Conservation (phyloP, 139 green algal genomes). For the Volvox africanus region DNA sequence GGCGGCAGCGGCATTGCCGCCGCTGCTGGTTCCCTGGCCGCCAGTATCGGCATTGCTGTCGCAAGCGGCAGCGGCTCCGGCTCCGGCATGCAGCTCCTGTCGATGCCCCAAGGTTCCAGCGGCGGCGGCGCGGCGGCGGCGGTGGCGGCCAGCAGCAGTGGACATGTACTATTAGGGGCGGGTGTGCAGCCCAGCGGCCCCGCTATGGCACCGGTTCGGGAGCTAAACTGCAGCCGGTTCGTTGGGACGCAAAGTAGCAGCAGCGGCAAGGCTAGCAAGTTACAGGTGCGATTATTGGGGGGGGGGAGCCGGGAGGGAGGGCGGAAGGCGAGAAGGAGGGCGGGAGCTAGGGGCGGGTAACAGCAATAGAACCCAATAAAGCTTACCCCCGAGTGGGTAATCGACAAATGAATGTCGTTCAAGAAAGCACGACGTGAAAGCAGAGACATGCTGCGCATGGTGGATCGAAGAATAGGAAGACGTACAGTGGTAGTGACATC, state of each 20-base stretch:
- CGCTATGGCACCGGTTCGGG: not conserved
- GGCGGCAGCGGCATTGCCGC: not conserved
- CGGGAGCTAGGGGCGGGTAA: no score
- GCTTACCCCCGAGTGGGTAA: no score
- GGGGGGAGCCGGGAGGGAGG: no score
- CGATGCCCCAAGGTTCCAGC: not conserved
- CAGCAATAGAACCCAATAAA: no score
- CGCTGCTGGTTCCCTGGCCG: not conserved
- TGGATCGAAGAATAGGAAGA: no score
- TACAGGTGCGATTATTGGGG: not conserved
- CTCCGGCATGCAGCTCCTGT: not conserved
- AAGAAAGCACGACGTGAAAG: no score
- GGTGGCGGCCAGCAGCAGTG: not conserved
- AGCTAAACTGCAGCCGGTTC: not conserved
- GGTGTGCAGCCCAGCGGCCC: conserved; percentile 14
- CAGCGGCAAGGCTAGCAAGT: not conserved
- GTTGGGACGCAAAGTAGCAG: not conserved
- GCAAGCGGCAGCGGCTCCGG: not conserved
- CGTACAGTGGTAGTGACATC: no score
- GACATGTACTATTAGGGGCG: not conserved
- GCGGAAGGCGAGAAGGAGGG: not conserved
- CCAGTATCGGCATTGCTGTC: not conserved
- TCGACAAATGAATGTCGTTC: no score
- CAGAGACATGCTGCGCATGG: no score
- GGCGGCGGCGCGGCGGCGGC: not conserved